Base-by-base conservation (phyloP, 805 yeast genomes). In the Sungouiella blattae region DNA sequence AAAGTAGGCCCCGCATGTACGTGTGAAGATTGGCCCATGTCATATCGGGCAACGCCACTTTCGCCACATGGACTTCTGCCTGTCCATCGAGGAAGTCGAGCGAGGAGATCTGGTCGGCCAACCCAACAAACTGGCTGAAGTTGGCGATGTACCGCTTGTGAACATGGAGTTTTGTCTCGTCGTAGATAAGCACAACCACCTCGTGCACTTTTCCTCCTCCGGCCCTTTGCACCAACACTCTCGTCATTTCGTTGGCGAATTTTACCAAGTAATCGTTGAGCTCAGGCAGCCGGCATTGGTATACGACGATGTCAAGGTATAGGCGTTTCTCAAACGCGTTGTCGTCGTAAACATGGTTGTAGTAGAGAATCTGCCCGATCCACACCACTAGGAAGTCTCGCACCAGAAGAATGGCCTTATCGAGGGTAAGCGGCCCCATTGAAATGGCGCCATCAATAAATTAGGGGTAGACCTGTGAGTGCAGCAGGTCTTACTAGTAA, bases 341-440 rank as follows among this genome's bases (percentile, higher is more conserved):
- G 1, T 38, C 47, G 0, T 81, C 81, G 46, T 83, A 83, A 0
- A 83, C 56, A 1, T 57, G 51, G 30, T 78, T 67, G 32, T 71
- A 58, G 51, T 73, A 80, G 32, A 81, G 55, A 1, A 81, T 62
- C 27, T 76, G 76, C 40, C 80, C 81, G 7, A 75, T 49, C 60
- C 73, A 67, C 1, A 71, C 74, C 3, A 63, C 57, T 9, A 80
- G 40, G 33, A 78, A 71, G 47, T 77, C 83, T 18, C 71, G 56
- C 5, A 78, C 37, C 5, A 67, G 47, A 2, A 57, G 39, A 5
- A 68, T 33, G 6, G 70, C 47, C 22, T 49, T 52, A 25, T 55
- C 56, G 14, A 60, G 30, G n/a, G 62, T 50, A 24, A 60, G n/a
- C n/a, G n/a, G n/a, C n/a, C n/a, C n/a, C n/a, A n/a, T n/a, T n/a